Percentiles rank a stretch among this genome's conserved stretches.
Conservation (phyloP, 2,329 filamentous ascomycete species). For the Graphiopsis chlorocephala region DNA sequence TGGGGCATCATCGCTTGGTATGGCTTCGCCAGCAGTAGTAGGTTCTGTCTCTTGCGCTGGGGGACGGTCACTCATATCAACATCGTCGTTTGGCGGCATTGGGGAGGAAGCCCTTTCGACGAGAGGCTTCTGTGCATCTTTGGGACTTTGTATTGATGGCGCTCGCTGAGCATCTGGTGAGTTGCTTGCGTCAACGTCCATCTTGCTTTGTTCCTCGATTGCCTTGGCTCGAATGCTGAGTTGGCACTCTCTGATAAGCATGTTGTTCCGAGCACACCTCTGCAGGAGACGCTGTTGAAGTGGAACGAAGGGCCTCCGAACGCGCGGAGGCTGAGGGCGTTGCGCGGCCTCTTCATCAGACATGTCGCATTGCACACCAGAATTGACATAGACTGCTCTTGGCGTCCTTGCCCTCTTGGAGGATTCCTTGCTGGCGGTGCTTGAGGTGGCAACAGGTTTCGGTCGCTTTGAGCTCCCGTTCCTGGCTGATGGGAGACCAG, state of each 20-base stretch:
- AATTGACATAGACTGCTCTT: conserved; percentile 31
- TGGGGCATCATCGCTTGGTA: neutral
- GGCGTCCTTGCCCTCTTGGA: conserved; percentile 19
- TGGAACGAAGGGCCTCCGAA: conserved; percentile 28
- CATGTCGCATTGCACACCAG: conserved; percentile 34
- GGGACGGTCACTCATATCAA: conserved; percentile 7
- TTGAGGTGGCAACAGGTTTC: conserved; percentile 8
- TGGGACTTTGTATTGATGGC: neutral
- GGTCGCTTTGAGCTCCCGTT: conserved; percentile 22
- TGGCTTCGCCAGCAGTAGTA: neutral
- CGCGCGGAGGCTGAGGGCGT: conserved; percentile 19
- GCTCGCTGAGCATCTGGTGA: neutral
- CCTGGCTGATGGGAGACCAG: conserved; percentile 23
- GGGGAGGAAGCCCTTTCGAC: neutral
- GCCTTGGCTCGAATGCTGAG: conserved; percentile 17
- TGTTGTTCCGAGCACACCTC: conserved; percentile 34
- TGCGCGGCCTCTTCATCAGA: conserved; percentile 31
- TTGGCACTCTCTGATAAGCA: conserved; percentile 11
- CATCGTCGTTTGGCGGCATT: neutral
- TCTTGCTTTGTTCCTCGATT: conserved; percentile 44
- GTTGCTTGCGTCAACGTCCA: conserved; percentile 34
- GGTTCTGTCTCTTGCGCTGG: neutral
- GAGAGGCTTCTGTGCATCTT: neutral
- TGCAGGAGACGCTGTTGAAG: conserved; percentile 33
- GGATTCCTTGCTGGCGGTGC: conserved; percentile 4